Base-by-base conservation (phyloP, 192 early-diverging fungal species). In the Phycomyces blakesleeanus region DNA sequence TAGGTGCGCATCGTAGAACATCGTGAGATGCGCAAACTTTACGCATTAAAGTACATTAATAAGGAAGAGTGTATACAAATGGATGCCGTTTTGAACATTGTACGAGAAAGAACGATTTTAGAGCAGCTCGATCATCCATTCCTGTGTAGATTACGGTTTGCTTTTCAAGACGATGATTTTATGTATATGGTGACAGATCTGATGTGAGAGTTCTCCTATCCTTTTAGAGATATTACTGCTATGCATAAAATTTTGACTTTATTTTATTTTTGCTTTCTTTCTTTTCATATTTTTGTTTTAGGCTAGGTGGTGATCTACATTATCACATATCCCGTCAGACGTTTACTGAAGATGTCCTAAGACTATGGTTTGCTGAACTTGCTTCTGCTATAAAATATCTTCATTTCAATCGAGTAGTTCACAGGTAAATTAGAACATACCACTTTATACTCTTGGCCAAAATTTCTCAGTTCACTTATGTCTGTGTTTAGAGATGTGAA, bases 181-280 rank as follows among this genome's bases (percentile, higher is more conserved):
- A 79, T 94, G 76, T 95, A 92, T 58, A 92, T 94, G 89, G 87
- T 93, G 7, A 77, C 93, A 59, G 93, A 95, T 67, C 75, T 95
- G 41, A 94, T 92, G 92, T 83, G 79, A 74, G 77, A 34, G 29
- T 7, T 2, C 29, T 7, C 29, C 7, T 34, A 5, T 34, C 29
- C 29, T 34, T 34, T 34, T 34, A 20, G 11, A 12, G 25, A 12
- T 8, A n/a, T 37, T 57, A 25, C 11, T 39, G 20, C 5, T 65
- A 38, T 62, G 5, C 22, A 52, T 20, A 50, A 51, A 51, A 61
- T 39, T 26, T 58, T 18, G 25, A 22, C 21, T 49, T 24, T 67
- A 15, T 44, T 18, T n/a, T n/a, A n/a, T n/a, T 37, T 14, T 14
- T 42, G 37, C 22, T 55, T 39, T 26, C 55, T 29, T 40, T 50